These are phyloP conservation scores for Xylaria acuta DNA, from an alignment of 495 filamentous ascomycete species.

Conservation along the genomic window DNA sequence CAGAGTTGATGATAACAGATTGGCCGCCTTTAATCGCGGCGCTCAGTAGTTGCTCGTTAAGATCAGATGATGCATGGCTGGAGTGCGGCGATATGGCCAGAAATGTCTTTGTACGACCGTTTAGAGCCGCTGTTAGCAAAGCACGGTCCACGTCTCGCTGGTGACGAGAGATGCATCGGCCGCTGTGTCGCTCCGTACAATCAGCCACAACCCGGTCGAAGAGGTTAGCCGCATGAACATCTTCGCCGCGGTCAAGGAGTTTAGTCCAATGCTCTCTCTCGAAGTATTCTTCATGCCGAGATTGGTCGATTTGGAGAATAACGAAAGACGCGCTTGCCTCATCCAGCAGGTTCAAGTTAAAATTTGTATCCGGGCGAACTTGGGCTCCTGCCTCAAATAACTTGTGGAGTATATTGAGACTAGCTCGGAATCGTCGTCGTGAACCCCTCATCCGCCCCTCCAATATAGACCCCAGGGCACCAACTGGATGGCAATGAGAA, in stretches of 20 bases:
- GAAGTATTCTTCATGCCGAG: constrained; percentile 4
- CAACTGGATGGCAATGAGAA: not conserved
- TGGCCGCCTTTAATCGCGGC: not conserved
- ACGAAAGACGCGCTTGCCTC: not conserved
- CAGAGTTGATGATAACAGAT: not conserved
- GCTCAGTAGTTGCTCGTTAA: not conserved
- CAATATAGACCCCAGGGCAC: not conserved
- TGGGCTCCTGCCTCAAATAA: not conserved
- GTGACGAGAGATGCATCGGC: not conserved
- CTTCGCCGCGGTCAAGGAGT: not conserved
- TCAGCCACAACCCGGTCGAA: not conserved
- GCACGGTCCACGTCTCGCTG: not conserved
- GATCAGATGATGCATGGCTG: not conserved
- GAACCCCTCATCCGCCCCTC: no score
- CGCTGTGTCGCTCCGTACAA: not conserved
- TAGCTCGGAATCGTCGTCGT: no score
- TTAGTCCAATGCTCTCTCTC: not conserved
- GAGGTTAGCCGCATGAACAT: not conserved
- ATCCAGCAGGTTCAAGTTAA: not conserved
- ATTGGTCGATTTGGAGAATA: not conserved
- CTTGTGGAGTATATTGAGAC: not conserved
- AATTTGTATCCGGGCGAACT: not conserved
- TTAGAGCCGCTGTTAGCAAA: not conserved
- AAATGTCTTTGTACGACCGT: not conserved
- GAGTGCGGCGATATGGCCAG: not conserved